A percentile compares a stretch with the other conserved stretches of the same genome.
phyloP scores from a whole-genome alignment of 768 basidiomycete species.

The Rhizopogon rudus region DNA sequence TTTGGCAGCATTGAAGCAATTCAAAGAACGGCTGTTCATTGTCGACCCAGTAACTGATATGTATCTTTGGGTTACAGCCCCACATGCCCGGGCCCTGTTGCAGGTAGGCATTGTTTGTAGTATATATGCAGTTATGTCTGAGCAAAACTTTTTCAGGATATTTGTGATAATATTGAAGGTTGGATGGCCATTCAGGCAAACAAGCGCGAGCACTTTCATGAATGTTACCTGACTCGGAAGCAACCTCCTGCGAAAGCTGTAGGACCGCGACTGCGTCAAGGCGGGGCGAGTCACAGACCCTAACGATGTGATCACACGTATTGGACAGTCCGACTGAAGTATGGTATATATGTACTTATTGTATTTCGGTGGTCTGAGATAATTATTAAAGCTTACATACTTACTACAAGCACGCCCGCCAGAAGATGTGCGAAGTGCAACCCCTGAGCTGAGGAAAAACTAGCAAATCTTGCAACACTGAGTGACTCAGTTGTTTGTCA shows the following conservation, averaged over 20 bases:
- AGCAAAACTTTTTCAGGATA: constrained; percentile 17
- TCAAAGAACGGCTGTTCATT: constrained; percentile 13
- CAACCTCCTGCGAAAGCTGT: constrained; percentile 11
- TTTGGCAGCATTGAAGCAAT: constrained; percentile 12
- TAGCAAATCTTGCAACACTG: too few species aligned
- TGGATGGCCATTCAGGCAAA: constrained; percentile 18
- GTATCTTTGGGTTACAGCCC: constrained; percentile 16
- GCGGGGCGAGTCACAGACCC: not conserved
- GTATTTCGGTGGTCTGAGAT: constrained; percentile 39
- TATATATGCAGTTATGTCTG: not conserved
- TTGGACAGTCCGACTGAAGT: not conserved
- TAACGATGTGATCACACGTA: too few species aligned
- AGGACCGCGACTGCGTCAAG: constrained; percentile 22
- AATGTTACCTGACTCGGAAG: not conserved
- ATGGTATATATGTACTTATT: not conserved
- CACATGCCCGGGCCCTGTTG: constrained; percentile 13
- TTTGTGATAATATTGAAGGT: constrained; percentile 20
- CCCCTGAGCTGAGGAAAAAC: too few species aligned
- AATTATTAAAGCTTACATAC: constrained; percentile 35
- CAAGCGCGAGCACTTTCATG: constrained; percentile 12
- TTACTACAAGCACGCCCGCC: too few species aligned
- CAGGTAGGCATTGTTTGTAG: constrained; percentile 8
- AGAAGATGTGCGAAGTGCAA: too few species aligned
- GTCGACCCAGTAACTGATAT: constrained; percentile 9
- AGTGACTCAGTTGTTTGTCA: constrained; percentile 37